Base-by-base conservation (phyloP, 1,284 basidiomycete genomes). In the Ceratobasidium sp. region DNA sequence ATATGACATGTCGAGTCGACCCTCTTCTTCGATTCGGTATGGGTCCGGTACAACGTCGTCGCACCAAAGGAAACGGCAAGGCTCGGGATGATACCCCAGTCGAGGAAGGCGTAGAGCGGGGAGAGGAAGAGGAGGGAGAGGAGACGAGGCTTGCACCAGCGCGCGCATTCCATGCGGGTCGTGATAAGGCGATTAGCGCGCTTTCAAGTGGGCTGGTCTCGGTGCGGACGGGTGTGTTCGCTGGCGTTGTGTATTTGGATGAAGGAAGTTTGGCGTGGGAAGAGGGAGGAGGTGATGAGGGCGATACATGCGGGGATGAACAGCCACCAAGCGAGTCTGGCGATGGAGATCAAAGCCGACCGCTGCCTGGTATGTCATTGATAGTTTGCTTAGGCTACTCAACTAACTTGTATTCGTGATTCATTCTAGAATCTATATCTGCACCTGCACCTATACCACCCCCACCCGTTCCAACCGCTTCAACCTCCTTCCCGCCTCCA, bases 1-100 rank as follows among this genome's bases (percentile, higher is more conserved):
- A 72, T 41, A 72, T 72, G 67, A 72, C 67, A 4, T 72, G 67
- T 36, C 67, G 67, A 15, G 67, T 72, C n/a, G 67, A 72, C 31
- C 67, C 67, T 15, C 33, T 72, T 22, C 67, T 56, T 19, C 36
- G 67, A 24, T 48, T 29, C n/a, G 67, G 56, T 7, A 31, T 60
- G 9, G 24, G 24, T 15, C 41, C 29, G 11, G 27, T 53, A 3
- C 33, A 41, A 17, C 17, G 53, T 45, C 45, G 29, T 17, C 15
- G 56, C 22, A 27, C 3, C 3, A 48, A 57, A 27, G 45, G 51
- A 9, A 41, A 50, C 36, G 50, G 33, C 29, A 53, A 22, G 31
- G 19, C 15, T 24, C 24, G 63, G 1, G 31, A 31, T 29, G 48
- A 66, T 33, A 27, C 33, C 14, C 19, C 27, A 29, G 57, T 29